Evolutionary conservation across 2,329 filamentous ascomycete species (phyloP).

Genomic region (Fusarium nurragi): DNA sequence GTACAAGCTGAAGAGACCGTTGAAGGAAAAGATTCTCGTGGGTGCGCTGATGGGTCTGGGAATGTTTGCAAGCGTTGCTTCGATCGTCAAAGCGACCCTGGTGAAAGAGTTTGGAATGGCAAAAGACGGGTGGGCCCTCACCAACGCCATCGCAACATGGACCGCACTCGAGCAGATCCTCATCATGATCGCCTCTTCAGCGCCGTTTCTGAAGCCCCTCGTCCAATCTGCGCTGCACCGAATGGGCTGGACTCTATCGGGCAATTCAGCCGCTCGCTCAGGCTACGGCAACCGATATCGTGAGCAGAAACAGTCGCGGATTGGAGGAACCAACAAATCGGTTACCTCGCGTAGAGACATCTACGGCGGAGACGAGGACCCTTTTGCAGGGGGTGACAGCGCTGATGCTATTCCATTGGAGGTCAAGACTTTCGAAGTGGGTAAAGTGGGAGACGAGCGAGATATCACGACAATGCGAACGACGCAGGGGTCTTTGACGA

Average conservation of each 20-base stretch:
- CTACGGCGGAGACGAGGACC: constrained; percentile 11
- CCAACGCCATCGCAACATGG: constrained; percentile 21
- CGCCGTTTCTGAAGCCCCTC: constrained; percentile 8
- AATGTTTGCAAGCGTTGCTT: constrained; percentile 12
- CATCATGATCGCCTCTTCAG: constrained; percentile 25
- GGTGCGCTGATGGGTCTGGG: constrained; percentile 12
- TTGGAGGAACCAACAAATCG: background rate
- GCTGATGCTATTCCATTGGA: constrained; percentile 12
- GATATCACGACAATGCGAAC: background rate
- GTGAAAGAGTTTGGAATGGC: constrained; percentile 18
- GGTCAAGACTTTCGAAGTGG: background rate
- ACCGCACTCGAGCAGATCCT: constrained; percentile 24
- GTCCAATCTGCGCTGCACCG: background rate
- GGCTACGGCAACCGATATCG: constrained; percentile 4
- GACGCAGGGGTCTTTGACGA: background rate
- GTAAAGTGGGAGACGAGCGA: background rate
- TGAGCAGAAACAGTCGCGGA: background rate
- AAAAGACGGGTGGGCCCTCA: constrained; percentile 14
- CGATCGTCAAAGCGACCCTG: constrained; percentile 12
- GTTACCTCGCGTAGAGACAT: background rate
- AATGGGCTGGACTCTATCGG: constrained; percentile 21
- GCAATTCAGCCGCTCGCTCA: constrained; percentile 1
- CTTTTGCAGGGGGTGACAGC: constrained; percentile 7
- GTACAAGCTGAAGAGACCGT: constrained; percentile 4
- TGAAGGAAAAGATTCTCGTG: constrained; percentile 17